Evolutionary conservation across 306 rosid genomes (phyloP).

Genomic region (Casuarina equisetifolia): DNA sequence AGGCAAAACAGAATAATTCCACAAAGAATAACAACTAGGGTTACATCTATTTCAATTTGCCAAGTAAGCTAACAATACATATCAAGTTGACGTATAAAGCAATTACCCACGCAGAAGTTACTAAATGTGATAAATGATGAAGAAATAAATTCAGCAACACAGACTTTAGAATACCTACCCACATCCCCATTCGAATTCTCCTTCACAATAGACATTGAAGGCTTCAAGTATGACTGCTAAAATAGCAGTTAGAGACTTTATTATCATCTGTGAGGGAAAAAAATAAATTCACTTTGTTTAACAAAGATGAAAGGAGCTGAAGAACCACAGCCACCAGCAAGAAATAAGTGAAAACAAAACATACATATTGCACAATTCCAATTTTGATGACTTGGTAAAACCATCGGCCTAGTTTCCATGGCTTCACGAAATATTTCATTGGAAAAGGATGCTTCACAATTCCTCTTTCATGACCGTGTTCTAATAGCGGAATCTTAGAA

Average conservation of each 20-base stretch:
- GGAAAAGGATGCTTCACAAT: constrained; percentile 85
- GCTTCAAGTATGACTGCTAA: constrained; percentile 90
- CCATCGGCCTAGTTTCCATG: constrained; percentile 86
- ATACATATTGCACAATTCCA: constrained; percentile 99
- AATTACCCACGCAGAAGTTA: not conserved
- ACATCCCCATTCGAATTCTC: constrained; percentile 84
- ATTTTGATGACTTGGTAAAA: constrained; percentile 90
- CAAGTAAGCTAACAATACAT: not conserved
- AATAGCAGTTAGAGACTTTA: constrained; percentile 78
- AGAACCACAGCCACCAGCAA: constrained; percentile 11
- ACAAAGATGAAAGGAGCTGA: constrained; percentile 21
- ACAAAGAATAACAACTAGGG: not conserved
- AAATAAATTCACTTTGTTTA: constrained; percentile 22
- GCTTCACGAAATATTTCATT: constrained; percentile 68
- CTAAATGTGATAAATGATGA: constrained; percentile 6
- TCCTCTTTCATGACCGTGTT: constrained; percentile 55
- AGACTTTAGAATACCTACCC: constrained; percentile 59
- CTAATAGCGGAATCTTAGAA: constrained; percentile 67
- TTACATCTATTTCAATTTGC: not conserved
- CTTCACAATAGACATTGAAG: constrained; percentile 86
- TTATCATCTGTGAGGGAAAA: constrained; percentile 74
- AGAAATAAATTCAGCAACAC: constrained; percentile 11
- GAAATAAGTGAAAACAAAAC: constrained; percentile 36
- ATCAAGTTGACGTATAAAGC: not conserved
- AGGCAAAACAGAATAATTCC: not conserved